phyloP scores from a whole-genome alignment of 1,284 basidiomycete species.

The Rhodotorula mucilaginosa region DNA sequence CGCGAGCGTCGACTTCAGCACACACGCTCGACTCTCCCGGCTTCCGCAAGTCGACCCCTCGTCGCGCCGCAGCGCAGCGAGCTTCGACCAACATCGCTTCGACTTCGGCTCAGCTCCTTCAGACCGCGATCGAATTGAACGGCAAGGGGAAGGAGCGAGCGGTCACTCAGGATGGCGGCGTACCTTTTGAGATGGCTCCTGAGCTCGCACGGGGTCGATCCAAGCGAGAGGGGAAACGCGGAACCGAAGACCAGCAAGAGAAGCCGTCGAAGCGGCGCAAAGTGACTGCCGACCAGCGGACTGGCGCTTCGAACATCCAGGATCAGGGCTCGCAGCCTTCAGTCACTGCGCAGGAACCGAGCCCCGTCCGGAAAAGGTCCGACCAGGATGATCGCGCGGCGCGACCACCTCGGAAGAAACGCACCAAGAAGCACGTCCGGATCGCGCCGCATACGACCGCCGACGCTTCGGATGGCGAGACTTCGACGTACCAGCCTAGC shows the following conservation, averaged over 20 bases:
- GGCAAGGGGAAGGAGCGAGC: neutral
- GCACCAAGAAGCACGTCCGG: conserved; percentile 5
- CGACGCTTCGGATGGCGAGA: neutral
- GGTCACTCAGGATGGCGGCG: neutral
- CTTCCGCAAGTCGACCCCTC: conserved; percentile 3
- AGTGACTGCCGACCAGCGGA: neutral
- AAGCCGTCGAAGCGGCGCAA: neutral
- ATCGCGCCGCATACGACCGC: neutral
- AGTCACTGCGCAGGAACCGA: no score
- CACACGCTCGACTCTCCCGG: neutral
- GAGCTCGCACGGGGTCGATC: neutral
- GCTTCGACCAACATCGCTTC: neutral
- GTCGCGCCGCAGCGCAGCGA: neutral
- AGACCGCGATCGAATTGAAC: neutral
- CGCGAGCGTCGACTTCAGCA: conserved; percentile 2
- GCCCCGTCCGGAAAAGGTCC: no score
- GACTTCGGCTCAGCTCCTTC: conserved; percentile 1
- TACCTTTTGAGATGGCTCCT: neutral
- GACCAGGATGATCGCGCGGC: neutral
- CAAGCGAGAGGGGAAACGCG: neutral
- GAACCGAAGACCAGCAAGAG: neutral
- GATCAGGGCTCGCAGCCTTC: no score
- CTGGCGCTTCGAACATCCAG: no score
- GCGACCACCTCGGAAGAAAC: neutral
- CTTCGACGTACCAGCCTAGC: neutral